Evolutionary conservation across 1,139 yeast genomes (phyloP), one percentile per base, ranked within the genome.

Genomic region (Lodderomyces metapsilosis): DNA sequence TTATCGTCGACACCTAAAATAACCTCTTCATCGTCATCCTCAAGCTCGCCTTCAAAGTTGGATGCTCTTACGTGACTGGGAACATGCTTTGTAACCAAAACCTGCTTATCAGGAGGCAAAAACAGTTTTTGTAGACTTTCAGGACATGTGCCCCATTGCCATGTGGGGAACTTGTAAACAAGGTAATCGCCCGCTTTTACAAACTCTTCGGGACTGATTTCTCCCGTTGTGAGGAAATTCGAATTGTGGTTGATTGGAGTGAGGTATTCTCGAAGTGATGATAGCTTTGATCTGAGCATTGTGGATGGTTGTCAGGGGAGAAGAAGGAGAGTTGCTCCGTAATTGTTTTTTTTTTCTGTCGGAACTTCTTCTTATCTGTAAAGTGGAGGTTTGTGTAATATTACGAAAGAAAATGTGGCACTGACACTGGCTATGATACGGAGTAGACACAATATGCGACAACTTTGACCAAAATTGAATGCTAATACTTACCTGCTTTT

Each of bases 171-270:
- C 70, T 87, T 87, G 62, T 80, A 82, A 28, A 84, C 92, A 46
- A 92, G 67, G 59, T 87, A 89, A 56, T 91, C 96, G n/a, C 98
- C 97, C 5, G 97, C 96, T 42, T 69, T 72, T 8, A 88, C 89
- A 63, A 89, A 91, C 60, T 91, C 97, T 45, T 87, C 95, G 2
- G 98, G 98, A 1, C 96, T 85, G 42, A 92, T 83, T 60, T 91
- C 94, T 3, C 98, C 98, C 0, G 96, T 87, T 38, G 75, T 66
- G 42, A 80, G 72, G 64, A 89, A 92, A 34, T 92, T 88, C 21
- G 97, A 88, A 16, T 71, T 77, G 61, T 89, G 88, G 38, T 82
- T 78, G 8, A 91, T 84, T 1, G 99, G 98, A 3, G 98, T 91
- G 45, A 92, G 70, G 58, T 91, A 91, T 63, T 92, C 98, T 52